Conservation (phyloP, 306 rosid species). For the Trifolium fragiferum region DNA sequence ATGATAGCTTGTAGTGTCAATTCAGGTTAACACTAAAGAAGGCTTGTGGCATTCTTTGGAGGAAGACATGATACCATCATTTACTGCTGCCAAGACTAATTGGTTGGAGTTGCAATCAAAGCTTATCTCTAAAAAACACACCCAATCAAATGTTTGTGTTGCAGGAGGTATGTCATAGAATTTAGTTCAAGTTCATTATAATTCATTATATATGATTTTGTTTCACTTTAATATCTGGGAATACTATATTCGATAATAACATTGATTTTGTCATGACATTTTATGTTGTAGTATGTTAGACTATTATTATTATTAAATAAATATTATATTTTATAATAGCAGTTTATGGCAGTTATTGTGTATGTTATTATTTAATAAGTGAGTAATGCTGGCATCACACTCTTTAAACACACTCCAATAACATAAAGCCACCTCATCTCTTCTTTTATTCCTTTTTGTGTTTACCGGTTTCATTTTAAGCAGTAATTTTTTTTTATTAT, state of each 20-base stretch:
- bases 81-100: slow-evolving; percentile 68
- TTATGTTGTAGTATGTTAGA: too few species aligned
- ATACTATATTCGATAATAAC: slow-evolving; percentile 26
- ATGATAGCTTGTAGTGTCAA: slow-evolving; percentile 43
- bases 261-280: background rate
- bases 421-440: too few species aligned
- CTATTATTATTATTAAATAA: too few species aligned
- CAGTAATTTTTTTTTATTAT: too few species aligned
- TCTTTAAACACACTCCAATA: too few species aligned
- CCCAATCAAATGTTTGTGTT: slow-evolving; percentile 79
- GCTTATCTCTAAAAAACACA: slow-evolving; percentile 56
- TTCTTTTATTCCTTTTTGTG: too few species aligned
- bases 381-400: too few species aligned
- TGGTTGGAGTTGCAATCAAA: slow-evolving; percentile 96
- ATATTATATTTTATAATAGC: too few species aligned
- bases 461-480: too few species aligned
- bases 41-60: slow-evolving; percentile 84
- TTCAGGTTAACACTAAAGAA: slow-evolving; percentile 80
- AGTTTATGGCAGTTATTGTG: too few species aligned
- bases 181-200: slow-evolving; percentile 37
- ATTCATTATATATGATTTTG: slow-evolving; percentile 24
- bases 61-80: slow-evolving; percentile 86
- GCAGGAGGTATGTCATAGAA: slow-evolving; percentile 77
- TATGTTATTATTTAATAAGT: too few species aligned
- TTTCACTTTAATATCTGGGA: slow-evolving; percentile 8